Evolutionary conservation across 2,329 filamentous ascomycete species (phyloP).

Genomic region (Colletotrichum filicis): DNA sequence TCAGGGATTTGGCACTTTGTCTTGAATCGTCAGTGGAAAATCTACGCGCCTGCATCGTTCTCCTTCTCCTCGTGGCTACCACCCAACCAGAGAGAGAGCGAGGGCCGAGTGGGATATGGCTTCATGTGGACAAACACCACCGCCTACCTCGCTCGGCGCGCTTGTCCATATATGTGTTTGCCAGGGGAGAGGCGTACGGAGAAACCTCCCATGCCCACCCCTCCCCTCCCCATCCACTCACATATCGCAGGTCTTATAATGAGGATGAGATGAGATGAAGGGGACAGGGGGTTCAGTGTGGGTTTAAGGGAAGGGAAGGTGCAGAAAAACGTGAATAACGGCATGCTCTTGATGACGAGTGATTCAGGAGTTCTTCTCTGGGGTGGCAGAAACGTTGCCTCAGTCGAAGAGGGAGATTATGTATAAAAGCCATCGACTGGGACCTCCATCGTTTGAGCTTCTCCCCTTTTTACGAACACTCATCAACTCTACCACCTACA

Average conservation of each 20-base stretch:
- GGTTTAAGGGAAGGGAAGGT: neutral
- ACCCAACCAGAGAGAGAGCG: no score
- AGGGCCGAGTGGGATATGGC: no score
- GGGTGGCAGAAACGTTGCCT: no score
- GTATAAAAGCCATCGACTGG: neutral
- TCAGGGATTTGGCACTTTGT: no score
- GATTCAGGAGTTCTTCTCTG: neutral
- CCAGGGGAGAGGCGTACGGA: neutral
- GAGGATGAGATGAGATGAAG: neutral
- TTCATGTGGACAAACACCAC: no score
- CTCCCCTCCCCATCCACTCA: neutral
- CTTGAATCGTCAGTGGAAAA: no score
- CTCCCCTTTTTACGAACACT: neutral
- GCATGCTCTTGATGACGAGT: neutral
- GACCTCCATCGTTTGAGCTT: neutral
- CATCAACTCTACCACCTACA: neutral
- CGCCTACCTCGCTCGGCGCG: no score
- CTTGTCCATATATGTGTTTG: neutral
- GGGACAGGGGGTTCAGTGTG: neutral
- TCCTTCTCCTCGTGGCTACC: no score
- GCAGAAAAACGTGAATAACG: neutral
- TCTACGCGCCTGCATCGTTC: no score
- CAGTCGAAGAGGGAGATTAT: neutral
- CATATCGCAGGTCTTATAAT: neutral
- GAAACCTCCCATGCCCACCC: neutral